Evolutionary conservation across 257 asterid species (phyloP), one percentile per base, ranked within the genome.

Genomic region (Penstemon newberryi): DNA sequence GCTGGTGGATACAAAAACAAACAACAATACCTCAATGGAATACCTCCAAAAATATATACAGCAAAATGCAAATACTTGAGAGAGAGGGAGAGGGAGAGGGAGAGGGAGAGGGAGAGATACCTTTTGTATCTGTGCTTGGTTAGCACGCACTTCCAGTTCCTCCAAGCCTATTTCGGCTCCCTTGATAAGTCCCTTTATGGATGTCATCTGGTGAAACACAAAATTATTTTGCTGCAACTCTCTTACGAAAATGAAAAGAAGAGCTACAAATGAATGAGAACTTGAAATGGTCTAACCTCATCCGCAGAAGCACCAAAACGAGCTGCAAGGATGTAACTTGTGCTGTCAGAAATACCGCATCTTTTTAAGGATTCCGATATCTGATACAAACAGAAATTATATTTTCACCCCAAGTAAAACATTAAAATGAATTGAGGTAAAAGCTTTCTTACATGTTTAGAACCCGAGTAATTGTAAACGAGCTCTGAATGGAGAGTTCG

Each of bases 401-500:
- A 19, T 33, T 49, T 42, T 6, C 12, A 49, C 59, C 64, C 33
- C 45, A 15, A 49, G 70, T 50, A 60, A 11, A 68, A 65, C 56
- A 19, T 5, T 5, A n/a, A 67, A 75, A 77, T 43, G 10, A 56
- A 60, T 46, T 15, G 33, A 52, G 37, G 37, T 55, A 62, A 40
- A 70, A 71, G 66, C 37, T 49, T 41, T 41, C 79, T 77, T 80
- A 91, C 97, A 71, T 89, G 97, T 78, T 94, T 91, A 76, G 97
- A 91, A 33, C 95, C 96, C 0, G 98, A 91, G 82, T 89, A 91
- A 42, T 94, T 94, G 83, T 84, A 94, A 59, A 89, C 99, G 62
- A 91, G 96, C 83, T 94, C 99, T 0, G 99, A 91, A 65, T 94
- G 99, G 62, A 85, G 87, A 69, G 91, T 89, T 67, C 88, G 86